phyloP scores from a whole-genome alignment of 768 basidiomycete genomes.

The Russula virescens region DNA sequence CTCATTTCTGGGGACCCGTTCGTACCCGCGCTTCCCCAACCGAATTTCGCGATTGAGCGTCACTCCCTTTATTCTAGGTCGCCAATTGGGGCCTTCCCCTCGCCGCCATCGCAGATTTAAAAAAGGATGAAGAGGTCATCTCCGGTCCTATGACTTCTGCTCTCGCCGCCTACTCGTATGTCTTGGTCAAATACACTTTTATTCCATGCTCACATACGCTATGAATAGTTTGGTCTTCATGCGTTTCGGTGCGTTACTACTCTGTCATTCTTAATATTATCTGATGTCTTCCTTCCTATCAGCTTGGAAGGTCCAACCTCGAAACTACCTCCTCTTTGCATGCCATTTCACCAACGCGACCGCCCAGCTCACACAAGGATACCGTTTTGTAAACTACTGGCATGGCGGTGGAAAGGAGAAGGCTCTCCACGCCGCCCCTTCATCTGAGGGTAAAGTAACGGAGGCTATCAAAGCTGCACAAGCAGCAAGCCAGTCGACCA shows the following conservation, averaged over 20 bases:
- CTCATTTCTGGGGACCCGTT: constrained; percentile 98
- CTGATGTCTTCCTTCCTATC: constrained; percentile 1
- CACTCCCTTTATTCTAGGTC: constrained; percentile 46
- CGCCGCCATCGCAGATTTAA: constrained; percentile 85
- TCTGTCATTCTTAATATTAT: neutral
- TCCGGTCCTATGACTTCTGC: constrained; percentile 96
- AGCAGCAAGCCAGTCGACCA: constrained; percentile 10
- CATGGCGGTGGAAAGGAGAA: constrained; percentile 79
- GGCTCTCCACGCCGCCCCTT: constrained; percentile 5
- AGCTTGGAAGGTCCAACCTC: constrained; percentile 95
- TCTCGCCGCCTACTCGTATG: constrained; percentile 87
- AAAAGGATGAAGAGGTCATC: constrained; percentile 93
- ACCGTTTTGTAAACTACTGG: constrained; percentile 88
- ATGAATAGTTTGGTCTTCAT: constrained; percentile 70
- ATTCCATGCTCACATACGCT: constrained; percentile 1
- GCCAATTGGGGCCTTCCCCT: constrained; percentile 98
- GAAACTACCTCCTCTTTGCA: constrained; percentile 92
- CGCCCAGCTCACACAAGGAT: constrained; percentile 79
- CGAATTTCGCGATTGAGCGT: neutral
- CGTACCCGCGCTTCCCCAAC: constrained; percentile 33
- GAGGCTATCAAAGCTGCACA: constrained; percentile 45
- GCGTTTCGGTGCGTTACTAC: constrained; percentile 66
- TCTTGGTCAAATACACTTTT: constrained; percentile 26
- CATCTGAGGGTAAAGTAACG: constrained; percentile 38
- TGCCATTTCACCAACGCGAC: constrained; percentile 90